Conservation (phyloP, 2,329 filamentous ascomycete species). For the Aspergillus fumigatiaffinis region DNA sequence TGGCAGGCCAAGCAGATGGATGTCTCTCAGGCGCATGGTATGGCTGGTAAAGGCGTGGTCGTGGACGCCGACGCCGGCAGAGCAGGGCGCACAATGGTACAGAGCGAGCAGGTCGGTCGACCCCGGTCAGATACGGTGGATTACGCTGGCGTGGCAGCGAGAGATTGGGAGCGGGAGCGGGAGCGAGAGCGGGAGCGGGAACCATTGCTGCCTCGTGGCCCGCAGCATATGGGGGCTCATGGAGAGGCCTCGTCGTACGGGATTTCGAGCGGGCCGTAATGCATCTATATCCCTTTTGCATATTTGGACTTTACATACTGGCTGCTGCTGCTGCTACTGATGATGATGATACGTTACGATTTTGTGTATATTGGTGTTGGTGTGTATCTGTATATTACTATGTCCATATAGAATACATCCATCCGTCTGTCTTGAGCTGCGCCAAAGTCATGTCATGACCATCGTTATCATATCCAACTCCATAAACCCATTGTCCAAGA, state of each 20-base stretch:
- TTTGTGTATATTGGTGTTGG: not conserved
- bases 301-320: too few species aligned
- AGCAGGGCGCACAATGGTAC: not conserved
- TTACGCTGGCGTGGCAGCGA: constrained; percentile 3
- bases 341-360: not conserved
- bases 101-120: too few species aligned
- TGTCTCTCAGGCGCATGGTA: not conserved
- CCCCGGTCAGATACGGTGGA: not conserved
- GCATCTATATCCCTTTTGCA: not conserved
- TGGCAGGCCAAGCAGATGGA: constrained; percentile 40
- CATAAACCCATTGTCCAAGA: too few species aligned
- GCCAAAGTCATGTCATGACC: not conserved
- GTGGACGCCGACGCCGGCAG: not conserved
- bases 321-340: not conserved
- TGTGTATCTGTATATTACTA: not conserved
- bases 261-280: not conserved
- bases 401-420: not conserved
- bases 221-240: not conserved
- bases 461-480: constrained; percentile 5
- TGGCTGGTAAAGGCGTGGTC: not conserved
- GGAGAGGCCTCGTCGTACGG: not conserved
- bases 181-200: constrained; percentile 15
- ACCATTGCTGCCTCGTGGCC: constrained; percentile 8
- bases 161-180: constrained; percentile 18
- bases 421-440: not conserved